These are phyloP conservation scores for Cryoendolithus antarcticus DNA, from an alignment of 2,329 filamentous ascomycete genomes.

Conservation along the genomic window DNA sequence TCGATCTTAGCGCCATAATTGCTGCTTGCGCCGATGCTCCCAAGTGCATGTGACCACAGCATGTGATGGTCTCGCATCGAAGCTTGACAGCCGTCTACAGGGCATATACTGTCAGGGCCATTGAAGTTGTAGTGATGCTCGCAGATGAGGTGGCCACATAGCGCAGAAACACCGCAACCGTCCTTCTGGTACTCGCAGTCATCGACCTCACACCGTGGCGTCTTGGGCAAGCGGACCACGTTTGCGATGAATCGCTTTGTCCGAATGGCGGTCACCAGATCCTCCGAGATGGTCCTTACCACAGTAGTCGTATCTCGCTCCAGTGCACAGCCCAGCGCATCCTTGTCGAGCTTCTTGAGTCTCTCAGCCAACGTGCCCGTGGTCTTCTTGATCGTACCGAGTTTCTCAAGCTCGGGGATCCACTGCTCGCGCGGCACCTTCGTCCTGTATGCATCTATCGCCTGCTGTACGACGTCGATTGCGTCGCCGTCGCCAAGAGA, in stretches of 20 bases:
- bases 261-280: slow-evolving; percentile 11
- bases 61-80: slow-evolving; percentile 28
- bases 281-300: slow-evolving; percentile 11
- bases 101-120: slow-evolving; percentile 23
- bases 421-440: no score
- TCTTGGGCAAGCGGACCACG: slow-evolving; percentile 4
- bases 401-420: no score
- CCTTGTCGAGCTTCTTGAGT: no score
- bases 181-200: neutral
- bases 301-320: slow-evolving; percentile 1
- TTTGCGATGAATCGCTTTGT: slow-evolving; percentile 14
- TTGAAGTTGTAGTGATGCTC: slow-evolving; percentile 15
- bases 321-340: no score
- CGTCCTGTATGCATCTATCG: no score
- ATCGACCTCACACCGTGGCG: neutral
- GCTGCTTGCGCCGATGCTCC: slow-evolving; percentile 7
- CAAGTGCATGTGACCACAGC: slow-evolving; percentile 26
- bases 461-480: no score
- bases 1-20: slow-evolving; percentile 37
- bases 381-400: no score
- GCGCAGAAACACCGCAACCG: slow-evolving; percentile 27
- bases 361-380: no score
- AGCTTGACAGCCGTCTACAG: slow-evolving; percentile 28
- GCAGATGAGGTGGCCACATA: slow-evolving; percentile 43
- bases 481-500: no score